These are phyloP conservation scores for Cadophora sp. DNA, from an alignment of 2,329 filamentous ascomycete species.

Conservation along the genomic window DNA sequence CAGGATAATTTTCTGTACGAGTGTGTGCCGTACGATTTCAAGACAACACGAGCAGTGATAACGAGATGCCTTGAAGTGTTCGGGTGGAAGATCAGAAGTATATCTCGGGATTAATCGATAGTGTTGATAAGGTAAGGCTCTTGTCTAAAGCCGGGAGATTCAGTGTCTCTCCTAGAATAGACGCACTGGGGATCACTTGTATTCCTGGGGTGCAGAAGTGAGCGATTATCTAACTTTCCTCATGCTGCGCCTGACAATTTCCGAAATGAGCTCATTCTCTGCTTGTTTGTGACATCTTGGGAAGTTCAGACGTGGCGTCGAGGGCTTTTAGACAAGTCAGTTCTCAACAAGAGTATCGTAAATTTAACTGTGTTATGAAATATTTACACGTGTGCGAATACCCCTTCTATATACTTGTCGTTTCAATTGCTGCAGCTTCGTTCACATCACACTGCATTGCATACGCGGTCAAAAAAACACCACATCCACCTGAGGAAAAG, in stretches of 20 bases:
- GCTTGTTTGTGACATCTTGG: background rate
- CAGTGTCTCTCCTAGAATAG: constrained; percentile 13
- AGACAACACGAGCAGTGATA: constrained; percentile 1
- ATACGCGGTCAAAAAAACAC: background rate
- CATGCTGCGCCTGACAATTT: background rate
- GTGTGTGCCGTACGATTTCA: background rate
- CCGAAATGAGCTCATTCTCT: constrained; percentile 12
- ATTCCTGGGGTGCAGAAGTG: constrained; percentile 15
- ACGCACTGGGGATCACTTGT: background rate
- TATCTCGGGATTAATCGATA: constrained; percentile 2
- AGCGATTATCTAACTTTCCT: background rate
- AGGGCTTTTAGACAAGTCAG: background rate
- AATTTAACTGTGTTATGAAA: background rate
- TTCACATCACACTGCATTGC: constrained; percentile 9
- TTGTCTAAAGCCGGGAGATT: background rate
- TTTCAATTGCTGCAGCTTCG: constrained; percentile 4
- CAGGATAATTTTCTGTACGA: constrained; percentile 8
- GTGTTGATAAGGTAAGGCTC: background rate
- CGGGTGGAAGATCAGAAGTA: background rate
- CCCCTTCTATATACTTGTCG: constrained; percentile 2
- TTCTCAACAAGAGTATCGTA: background rate
- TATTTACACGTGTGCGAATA: no score
- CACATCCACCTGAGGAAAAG: constrained; percentile 3
- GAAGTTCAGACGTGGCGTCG: no score
- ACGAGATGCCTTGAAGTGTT: background rate